These are phyloP conservation scores for Scheffersomyces stambukii DNA, from an alignment of 1,139 yeast genomes.

Conservation along the genomic window DNA sequence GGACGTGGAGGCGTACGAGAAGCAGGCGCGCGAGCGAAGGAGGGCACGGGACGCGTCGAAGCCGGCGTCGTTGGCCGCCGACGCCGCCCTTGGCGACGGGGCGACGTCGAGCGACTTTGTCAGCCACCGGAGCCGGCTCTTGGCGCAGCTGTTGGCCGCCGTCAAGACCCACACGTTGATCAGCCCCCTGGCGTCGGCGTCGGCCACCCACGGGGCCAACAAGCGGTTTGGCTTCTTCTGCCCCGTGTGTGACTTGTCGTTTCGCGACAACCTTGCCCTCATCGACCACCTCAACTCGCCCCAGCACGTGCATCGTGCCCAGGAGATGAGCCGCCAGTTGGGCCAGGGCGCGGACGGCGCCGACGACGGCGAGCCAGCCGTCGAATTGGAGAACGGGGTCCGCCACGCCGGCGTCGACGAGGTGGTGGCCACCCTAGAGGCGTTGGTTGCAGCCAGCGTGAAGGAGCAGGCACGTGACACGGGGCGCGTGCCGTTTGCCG, in stretches of 20 bases:
- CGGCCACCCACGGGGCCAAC: conserved; percentile 18
- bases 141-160: conserved; percentile 29
- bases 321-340: conserved; percentile 8
- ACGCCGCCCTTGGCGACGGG: conserved; percentile 8
- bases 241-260: conserved; percentile 72
- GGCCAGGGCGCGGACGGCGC: too few species aligned
- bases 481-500: conserved; percentile 23
- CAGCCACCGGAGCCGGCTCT: conserved; percentile 27
- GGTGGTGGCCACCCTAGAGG: conserved; percentile 30
- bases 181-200: conserved; percentile 17
- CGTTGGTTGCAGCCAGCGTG: conserved; percentile 23
- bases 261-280: conserved; percentile 74
- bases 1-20: conserved; percentile 63
- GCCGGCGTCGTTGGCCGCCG: background rate
- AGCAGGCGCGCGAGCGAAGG: conserved; percentile 34
- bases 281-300: conserved; percentile 81
- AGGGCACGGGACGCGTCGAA: conserved; percentile 7
- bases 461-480: conserved; percentile 8
- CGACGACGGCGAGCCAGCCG: conserved; percentile 21
- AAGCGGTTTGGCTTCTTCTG: conserved; percentile 84
- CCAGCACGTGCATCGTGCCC: conserved; percentile 42
- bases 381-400: conserved; percentile 31
- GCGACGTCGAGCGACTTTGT: conserved; percentile 21
- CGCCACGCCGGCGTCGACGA: conserved; percentile 29
- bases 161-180: conserved; percentile 35